Evolutionary conservation across 306 rosid species (phyloP).

Genomic region (Geum urbanum): DNA sequence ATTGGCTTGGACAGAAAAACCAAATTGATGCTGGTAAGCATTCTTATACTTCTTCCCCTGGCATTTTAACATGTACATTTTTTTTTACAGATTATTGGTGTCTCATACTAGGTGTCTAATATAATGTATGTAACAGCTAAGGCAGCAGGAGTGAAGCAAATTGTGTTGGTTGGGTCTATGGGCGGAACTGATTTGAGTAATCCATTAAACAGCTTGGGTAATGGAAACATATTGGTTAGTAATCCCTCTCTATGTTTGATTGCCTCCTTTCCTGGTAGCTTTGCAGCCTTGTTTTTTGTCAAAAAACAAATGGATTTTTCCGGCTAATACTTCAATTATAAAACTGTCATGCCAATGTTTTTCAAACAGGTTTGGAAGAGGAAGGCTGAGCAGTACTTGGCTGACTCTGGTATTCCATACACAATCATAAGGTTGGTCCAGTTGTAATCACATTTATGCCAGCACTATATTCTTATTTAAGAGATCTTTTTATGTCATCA

Average conservation of each 20-base stretch:
- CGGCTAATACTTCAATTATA: neutral
- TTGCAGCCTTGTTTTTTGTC: neutral
- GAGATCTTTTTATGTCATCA: neutral
- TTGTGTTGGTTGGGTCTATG: slow-evolving; percentile 95
- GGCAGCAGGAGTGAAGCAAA: slow-evolving; percentile 90
- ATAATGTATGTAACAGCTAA: slow-evolving; percentile 48
- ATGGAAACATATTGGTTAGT: slow-evolving; percentile 91
- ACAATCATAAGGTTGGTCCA: slow-evolving; percentile 77
- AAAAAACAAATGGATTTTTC: neutral
- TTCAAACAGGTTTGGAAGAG: slow-evolving; percentile 81
- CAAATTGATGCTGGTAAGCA: slow-evolving; percentile 84
- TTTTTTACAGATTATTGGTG: neutral
- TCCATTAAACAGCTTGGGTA: slow-evolving; percentile 80
- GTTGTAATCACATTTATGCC: neutral
- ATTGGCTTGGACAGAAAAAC: slow-evolving; percentile 94
- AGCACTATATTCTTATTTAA: neutral
- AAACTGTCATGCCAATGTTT: slow-evolving; percentile 1
- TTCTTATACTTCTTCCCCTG: slow-evolving; percentile 10
- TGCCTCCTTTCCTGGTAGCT: slow-evolving; percentile 11
- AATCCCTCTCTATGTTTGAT: slow-evolving; percentile 15
- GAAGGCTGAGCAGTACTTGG: slow-evolving; percentile 91
- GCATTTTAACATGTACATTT: slow-evolving; percentile 1
- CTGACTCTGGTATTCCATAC: slow-evolving; percentile 85
- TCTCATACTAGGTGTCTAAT: no score
- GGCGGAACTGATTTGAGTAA: slow-evolving; percentile 77